Evolutionary conservation across 176 grass and related monocot species (phyloP).

Genomic region (Ananas comosus): DNA sequence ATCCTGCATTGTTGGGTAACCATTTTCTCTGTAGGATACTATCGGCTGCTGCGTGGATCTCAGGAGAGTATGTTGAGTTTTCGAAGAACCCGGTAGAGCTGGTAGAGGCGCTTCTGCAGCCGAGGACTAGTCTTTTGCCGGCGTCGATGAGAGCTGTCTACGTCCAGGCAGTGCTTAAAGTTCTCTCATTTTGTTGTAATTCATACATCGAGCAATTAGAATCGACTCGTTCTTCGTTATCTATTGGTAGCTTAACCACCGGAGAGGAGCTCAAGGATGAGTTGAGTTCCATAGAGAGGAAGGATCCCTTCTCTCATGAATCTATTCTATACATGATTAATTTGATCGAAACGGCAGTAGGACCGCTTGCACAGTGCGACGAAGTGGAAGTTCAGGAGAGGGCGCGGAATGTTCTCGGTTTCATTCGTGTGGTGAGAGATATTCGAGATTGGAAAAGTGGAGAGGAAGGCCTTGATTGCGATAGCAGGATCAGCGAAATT

Average conservation of each 20-base stretch:
- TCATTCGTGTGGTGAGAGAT: constrained; percentile 35
- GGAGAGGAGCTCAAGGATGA: not conserved
- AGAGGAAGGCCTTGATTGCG: constrained; percentile 20
- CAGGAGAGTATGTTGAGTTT: constrained; percentile 73
- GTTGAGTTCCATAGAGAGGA: constrained; percentile 16
- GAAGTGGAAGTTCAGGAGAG: constrained; percentile 87
- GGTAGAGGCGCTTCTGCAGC: constrained; percentile 81
- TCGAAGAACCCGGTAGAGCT: constrained; percentile 68
- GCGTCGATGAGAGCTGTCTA: constrained; percentile 58
- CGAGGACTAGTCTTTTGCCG: constrained; percentile 67
- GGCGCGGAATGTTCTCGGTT: constrained; percentile 60
- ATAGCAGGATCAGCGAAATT: constrained; percentile 26
- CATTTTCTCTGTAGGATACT: constrained; percentile 63
- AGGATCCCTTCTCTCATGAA: constrained; percentile 26
- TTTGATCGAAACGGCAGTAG: constrained; percentile 63
- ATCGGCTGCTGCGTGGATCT: constrained; percentile 74
- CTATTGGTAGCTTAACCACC: not conserved
- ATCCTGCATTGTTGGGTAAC: constrained; percentile 70
- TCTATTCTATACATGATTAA: constrained; percentile 47
- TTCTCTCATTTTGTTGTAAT: constrained; percentile 47
- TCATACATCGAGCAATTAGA: constrained; percentile 32
- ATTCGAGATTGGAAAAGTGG: constrained; percentile 25
- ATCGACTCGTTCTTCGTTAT: not conserved
- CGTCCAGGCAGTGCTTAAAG: constrained; percentile 74
- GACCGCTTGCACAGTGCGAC: constrained; percentile 48